Evolutionary conservation across 257 asterid genomes (phyloP), one percentile per base, ranked within the genome.

Genomic region (Paraleonurus japonicus): DNA sequence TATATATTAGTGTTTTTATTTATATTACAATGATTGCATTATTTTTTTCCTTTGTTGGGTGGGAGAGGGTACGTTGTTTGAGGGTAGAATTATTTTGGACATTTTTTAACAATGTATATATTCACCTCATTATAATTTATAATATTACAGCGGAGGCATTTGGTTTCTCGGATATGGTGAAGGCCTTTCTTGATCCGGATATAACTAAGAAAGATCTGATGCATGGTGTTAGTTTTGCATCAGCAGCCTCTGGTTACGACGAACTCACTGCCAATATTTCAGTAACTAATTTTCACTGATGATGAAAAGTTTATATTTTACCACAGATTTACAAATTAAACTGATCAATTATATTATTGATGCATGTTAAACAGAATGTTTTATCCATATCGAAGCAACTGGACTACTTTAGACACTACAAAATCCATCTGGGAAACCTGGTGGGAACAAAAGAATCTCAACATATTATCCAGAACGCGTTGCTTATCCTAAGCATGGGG

Each of bases 171-270:
- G 73, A 75, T 19, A 27, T 58, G 48, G 53, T 83, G 8, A 63
- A 73, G 72, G 88, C 78, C n/a, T 82, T 82, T 53, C 84, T 84
- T 1, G 88, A 86, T 8, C 89, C 89, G 4, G 27, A 71, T 9
- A 32, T 80, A 19, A 77, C 78, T 8, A 78, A 60, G 57, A 30
- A 50, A 35, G 88, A 86, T 63, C 3, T 86, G 55, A n/a, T 84
- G 19, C 84, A 85, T 4, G 92, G 86, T 8, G 76, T 84, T 51
- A 82, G 89, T 76, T 86, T 86, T 27, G 92, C 89, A 13, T 84
- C 92, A 10, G 87, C 92, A 1, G 85, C 70, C 53, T 82, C 88
- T 5, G 92, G 92, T 30, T 86, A 84, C 24, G 90, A 85, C 69
- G 86, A 83, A 5, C 63, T 76, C 69, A 85, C 90, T 0, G 85